Evolutionary conservation across 2,329 filamentous ascomycete genomes (phyloP).

Genomic region (Ciborinia camelliae): DNA sequence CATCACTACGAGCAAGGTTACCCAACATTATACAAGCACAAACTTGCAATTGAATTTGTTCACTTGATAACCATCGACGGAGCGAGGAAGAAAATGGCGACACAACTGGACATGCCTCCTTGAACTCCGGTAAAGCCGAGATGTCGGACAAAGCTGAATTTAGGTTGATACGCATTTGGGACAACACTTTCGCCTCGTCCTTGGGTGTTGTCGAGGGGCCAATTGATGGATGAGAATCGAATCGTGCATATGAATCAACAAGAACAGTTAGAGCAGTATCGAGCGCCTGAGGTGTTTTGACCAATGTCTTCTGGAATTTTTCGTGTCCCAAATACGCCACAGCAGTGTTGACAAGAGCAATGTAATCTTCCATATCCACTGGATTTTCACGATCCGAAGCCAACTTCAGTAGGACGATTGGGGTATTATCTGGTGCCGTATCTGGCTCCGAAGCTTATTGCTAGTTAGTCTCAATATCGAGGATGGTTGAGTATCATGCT

Average conservation of each 20-base stretch:
- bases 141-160: constrained; percentile 51
- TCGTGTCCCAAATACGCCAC: constrained; percentile 55
- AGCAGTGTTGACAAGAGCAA: constrained; percentile 50
- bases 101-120: constrained; percentile 43
- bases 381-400: constrained; percentile 43
- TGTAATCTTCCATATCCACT: constrained; percentile 53
- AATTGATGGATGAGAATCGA: constrained; percentile 38
- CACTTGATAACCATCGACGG: constrained; percentile 46
- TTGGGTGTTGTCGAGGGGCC: constrained; percentile 32
- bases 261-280: constrained; percentile 49
- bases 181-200: constrained; percentile 49
- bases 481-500: constrained; percentile 11
- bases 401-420: constrained; percentile 49
- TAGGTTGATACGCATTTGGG: constrained; percentile 49
- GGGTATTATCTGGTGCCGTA: constrained; percentile 44
- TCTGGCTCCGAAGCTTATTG: constrained; percentile 34
- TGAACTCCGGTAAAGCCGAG: constrained; percentile 49
- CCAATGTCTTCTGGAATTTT: constrained; percentile 48
- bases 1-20: constrained; percentile 59
- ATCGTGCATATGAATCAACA: constrained; percentile 46
- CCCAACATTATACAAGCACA: constrained; percentile 60
- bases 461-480: not conserved
- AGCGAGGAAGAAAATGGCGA: constrained; percentile 44
- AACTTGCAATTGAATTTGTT: constrained; percentile 47
- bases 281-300: constrained; percentile 37